Percentiles rank a stretch among this genome's conserved stretches.
phyloP scores from a whole-genome alignment of 305 asterid species.

The Solanum hybrid region DNA sequence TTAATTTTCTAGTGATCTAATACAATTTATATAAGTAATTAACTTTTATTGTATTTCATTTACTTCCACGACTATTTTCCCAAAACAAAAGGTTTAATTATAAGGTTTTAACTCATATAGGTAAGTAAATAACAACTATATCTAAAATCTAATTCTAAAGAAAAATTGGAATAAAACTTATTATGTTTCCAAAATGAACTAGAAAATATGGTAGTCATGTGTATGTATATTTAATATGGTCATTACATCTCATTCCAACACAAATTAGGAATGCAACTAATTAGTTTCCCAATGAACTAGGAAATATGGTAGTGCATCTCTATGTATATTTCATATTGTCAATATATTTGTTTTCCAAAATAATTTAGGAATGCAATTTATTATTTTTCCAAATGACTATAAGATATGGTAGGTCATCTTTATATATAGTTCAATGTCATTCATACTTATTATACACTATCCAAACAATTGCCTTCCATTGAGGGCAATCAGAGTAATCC shows the following conservation, averaged over 20 bases:
- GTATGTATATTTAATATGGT: neutral
- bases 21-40: too few relatives aligned
- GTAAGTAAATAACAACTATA: neutral
- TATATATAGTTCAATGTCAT: neutral
- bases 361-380: neutral
- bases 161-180: neutral
- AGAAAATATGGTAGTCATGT: neutral
- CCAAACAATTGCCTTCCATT: conserved; percentile 75
- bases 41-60: too few relatives aligned
- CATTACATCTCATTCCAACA: neutral
- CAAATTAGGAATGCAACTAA: neutral
- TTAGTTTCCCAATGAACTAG: neutral
- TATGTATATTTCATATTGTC: neutral
- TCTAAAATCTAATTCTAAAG: too few relatives aligned
- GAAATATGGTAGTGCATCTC: neutral
- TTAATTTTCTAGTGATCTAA: too few relatives aligned
- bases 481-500: conserved; percentile 86
- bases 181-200: neutral
- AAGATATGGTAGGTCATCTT: neutral
- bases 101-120: neutral
- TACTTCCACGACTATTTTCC: too few relatives aligned
- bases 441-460: neutral
- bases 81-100: neutral
- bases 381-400: neutral
- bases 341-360: neutral